Evolutionary conservation across 108 stramenopile species (phyloP), one percentile per base, ranked within the genome.

Genomic region (Nitzschia putrida): DNA sequence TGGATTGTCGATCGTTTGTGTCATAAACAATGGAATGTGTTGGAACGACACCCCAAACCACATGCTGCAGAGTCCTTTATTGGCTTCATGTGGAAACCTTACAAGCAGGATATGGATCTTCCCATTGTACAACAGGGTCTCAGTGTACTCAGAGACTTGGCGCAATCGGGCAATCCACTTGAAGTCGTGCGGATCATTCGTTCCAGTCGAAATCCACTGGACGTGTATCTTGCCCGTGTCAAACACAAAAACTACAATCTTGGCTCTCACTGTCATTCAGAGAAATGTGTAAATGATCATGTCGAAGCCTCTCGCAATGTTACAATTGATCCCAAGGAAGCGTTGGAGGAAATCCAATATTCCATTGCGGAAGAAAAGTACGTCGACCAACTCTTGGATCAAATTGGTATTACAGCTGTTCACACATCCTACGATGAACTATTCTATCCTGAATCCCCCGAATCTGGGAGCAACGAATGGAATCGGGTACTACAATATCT

Each of bases 1-100:
- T 49, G 47, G 47, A 49, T 49, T 49, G 47, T 49, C 14, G 6
- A 49, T 49, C 47, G 47, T 18, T 18, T 49, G 47, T 49, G 47
- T 49, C 47, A 49, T 5, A 49, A 49, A 5, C 47, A 49, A 18
- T 49, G 47, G 47, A 49, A 49, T 49, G 47, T 49, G 18, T 49
- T 49, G 47, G 3, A 4, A 16, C 14, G 18, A 2, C 47, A 18
- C 3, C 14, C 14, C 14, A 49, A 49, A 49, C 47, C 47, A 4
- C n/a, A 18, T 18, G 47, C 47, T 18, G 2, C 14, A 49, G 1
- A 2, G 14, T 16, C n/a, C 6, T 18, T 49, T 49, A 5, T 49
- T 6, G 47, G 47, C n/a, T 49, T 49, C 6, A 49, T 18, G 14
- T 49, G 47, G 47, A 49, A 49, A 6, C 47, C 47, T 49, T 49